These are phyloP conservation scores for Aristolochia contorta DNA, from an alignment of 164 flowering plant species.

Conservation along the genomic window DNA sequence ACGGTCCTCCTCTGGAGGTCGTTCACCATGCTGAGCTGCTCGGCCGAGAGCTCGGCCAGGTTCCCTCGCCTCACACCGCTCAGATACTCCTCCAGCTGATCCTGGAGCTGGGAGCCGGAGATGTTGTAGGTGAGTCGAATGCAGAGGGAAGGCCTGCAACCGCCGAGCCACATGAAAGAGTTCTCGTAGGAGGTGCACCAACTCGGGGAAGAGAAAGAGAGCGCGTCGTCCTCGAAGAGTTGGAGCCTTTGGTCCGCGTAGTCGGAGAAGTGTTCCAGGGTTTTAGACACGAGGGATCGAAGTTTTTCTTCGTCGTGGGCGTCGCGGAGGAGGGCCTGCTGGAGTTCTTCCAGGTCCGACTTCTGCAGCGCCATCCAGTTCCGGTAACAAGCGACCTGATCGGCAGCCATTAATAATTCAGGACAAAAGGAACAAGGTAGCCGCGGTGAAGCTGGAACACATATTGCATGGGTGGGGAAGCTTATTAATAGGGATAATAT, in stretches of 20 bases:
- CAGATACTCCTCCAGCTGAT: conserved; percentile 24
- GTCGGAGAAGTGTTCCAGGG: conserved; percentile 31
- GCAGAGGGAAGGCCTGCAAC: conserved; percentile 63
- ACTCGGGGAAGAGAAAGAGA: conserved; percentile 36
- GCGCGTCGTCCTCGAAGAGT: conserved; percentile 26
- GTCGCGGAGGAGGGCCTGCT: not conserved
- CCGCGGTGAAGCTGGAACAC: too few relatives aligned
- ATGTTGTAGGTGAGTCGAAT: conserved; percentile 59
- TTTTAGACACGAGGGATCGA: not conserved
- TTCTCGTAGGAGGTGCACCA: conserved; percentile 54
- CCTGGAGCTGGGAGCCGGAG: conserved; percentile 49
- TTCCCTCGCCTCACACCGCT: conserved; percentile 32
- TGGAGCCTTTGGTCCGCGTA: conserved; percentile 35
- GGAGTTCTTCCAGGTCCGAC: conserved; percentile 2
- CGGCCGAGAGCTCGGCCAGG: conserved; percentile 37
- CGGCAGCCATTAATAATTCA: too few relatives aligned
- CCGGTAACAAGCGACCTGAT: too few relatives aligned
- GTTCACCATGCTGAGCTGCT: conserved; percentile 34
- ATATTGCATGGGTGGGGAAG: too few relatives aligned
- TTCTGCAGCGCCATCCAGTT: not conserved
- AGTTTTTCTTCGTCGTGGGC: conserved; percentile 1
- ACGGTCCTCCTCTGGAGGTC: conserved; percentile 36
- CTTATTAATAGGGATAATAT: too few relatives aligned
- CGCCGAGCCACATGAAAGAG: conserved; percentile 74
- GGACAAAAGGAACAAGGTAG: too few relatives aligned